phyloP scores from a whole-genome alignment of 169 alveolate species.

The Plasmodium relictum region DNA sequence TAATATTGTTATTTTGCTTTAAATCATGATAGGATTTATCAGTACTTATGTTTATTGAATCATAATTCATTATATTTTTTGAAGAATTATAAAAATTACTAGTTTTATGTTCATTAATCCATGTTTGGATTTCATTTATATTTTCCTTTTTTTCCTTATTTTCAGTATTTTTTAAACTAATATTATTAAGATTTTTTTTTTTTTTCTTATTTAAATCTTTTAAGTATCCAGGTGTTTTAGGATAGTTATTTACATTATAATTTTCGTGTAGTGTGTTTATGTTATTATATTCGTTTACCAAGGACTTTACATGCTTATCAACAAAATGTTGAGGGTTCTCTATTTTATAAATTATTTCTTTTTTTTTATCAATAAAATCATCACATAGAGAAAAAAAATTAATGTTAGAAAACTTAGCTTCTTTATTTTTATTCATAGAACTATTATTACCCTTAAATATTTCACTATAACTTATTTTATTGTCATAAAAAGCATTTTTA shows the following conservation, averaged over 20 bases:
- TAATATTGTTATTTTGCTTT: background rate
- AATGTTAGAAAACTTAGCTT: background rate
- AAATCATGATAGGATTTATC: too few species aligned
- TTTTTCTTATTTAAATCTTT: slow-evolving; percentile 18
- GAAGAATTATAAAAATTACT: too few species aligned
- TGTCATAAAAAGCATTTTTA: background rate
- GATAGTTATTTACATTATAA: slow-evolving; percentile 15
- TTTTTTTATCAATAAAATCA: slow-evolving; percentile 58
- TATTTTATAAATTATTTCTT: slow-evolving; percentile 65
- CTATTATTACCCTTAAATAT: background rate
- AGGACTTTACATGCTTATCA: slow-evolving; percentile 44
- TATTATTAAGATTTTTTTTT: background rate
- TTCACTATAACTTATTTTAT: background rate
- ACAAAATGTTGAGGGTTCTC: slow-evolving; percentile 71
- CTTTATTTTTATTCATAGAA: background rate
- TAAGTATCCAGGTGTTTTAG: slow-evolving; percentile 56
- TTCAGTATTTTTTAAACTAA: background rate
- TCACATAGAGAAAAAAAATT: slow-evolving; percentile 67
- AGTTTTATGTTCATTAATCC: too few species aligned
- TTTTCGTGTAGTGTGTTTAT: slow-evolving; percentile 47
- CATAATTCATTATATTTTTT: too few species aligned
- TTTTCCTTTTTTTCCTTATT: background rate
- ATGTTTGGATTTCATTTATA: background rate
- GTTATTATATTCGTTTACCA: slow-evolving; percentile 40
- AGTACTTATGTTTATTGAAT: too few species aligned